These are phyloP conservation scores for Talaromyces sp. DNA, from an alignment of 2,329 filamentous ascomycete genomes.

Conservation along the genomic window DNA sequence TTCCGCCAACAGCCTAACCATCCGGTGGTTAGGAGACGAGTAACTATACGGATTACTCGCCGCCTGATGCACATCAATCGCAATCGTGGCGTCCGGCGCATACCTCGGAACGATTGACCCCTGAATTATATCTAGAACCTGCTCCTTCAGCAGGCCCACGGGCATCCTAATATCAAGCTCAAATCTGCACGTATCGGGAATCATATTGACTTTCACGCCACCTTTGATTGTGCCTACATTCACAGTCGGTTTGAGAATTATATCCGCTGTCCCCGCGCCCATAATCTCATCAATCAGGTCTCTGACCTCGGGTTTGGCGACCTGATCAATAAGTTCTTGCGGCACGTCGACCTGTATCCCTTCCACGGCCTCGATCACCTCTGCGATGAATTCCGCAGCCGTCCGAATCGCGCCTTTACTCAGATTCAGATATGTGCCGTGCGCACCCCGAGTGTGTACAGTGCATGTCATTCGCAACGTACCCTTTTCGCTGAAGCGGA, in stretches of 20 bases:
- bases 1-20: slow-evolving; percentile 24
- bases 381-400: slow-evolving; percentile 30
- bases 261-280: slow-evolving; percentile 38
- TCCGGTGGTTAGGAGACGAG: slow-evolving; percentile 32
- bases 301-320: neutral
- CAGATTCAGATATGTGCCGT: slow-evolving; percentile 42
- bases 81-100: slow-evolving; percentile 21
- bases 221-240: slow-evolving; percentile 44
- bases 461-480: slow-evolving; percentile 40
- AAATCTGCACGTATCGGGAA: slow-evolving; percentile 37
- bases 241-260: slow-evolving; percentile 38
- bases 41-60: slow-evolving; percentile 35
- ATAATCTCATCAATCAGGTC: neutral
- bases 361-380: slow-evolving; percentile 20
- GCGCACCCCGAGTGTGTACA: slow-evolving; percentile 32
- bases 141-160: slow-evolving; percentile 32
- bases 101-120: neutral
- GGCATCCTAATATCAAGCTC: slow-evolving; percentile 43
- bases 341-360: neutral
- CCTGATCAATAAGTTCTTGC: neutral
- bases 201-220: slow-evolving; percentile 45
- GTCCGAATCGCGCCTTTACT: slow-evolving; percentile 39
- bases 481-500: slow-evolving; percentile 45
- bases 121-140: slow-evolving; percentile 27
- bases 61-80: slow-evolving; percentile 30